These are phyloP conservation scores for Haplosporangium gracile DNA, from an alignment of 192 early-diverging fungal genomes.

Conservation along the genomic window DNA sequence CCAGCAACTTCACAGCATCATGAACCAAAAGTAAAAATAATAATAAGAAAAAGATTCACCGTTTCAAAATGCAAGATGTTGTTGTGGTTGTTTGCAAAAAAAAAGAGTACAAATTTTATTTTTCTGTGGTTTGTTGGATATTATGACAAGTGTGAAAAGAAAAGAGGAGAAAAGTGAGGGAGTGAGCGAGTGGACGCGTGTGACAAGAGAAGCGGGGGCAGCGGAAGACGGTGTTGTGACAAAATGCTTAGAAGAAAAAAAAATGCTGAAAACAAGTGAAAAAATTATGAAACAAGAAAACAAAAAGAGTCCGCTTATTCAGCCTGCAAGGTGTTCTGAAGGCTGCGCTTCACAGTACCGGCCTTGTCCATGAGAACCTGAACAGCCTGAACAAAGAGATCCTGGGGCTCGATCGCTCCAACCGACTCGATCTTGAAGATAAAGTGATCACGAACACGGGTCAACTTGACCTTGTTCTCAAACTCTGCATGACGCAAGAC, in stretches of 20 bases:
- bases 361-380: conserved; percentile 87
- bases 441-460: conserved; percentile 95
- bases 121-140: conserved; percentile 12
- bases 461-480: conserved; percentile 88
- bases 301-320: conserved; percentile 12
- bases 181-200: background rate
- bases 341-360: conserved; percentile 72
- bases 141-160: conserved; percentile 12
- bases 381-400: conserved; percentile 83
- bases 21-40: conserved; percentile 25
- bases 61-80: background rate
- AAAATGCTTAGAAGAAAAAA: background rate
- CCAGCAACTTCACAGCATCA: conserved; percentile 33
- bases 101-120: background rate
- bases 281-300: background rate
- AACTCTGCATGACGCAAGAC: conserved; percentile 94
- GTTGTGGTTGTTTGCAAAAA: background rate
- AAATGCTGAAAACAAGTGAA: background rate
- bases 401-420: conserved; percentile 83
- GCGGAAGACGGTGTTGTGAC: background rate
- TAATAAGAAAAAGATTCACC: background rate
- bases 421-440: conserved; percentile 97
- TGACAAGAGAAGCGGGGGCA: background rate
- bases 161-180: background rate
- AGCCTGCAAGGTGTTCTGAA: conserved; percentile 59